A percentile compares a stretch with the other conserved stretches of the same genome.
phyloP scores from a whole-genome alignment of 1,139 yeast genomes.

The Sugiyamaella neomexicana region DNA sequence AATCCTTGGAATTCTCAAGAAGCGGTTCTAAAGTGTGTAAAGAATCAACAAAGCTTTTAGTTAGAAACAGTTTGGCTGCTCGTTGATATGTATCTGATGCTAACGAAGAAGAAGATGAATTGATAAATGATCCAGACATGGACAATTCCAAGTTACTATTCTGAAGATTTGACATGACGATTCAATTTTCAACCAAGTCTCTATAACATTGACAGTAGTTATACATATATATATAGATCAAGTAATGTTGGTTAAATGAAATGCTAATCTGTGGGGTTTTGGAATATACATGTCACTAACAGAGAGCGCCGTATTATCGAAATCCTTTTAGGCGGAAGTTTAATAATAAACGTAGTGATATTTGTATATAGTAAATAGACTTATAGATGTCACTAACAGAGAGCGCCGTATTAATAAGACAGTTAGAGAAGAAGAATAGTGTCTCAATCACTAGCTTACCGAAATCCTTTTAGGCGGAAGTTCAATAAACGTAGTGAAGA shows the following conservation, averaged over 20 bases:
- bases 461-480: too few species aligned
- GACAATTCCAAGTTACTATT: conserved; percentile 10
- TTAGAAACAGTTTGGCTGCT: conserved; percentile 32
- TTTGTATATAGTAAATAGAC: too few species aligned
- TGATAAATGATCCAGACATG: conserved; percentile 13
- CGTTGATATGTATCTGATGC: conserved; percentile 24
- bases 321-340: too few species aligned
- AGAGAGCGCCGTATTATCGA: too few species aligned
- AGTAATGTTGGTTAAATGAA: neutral
- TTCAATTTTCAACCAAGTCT: too few species aligned
- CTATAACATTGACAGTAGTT: neutral
- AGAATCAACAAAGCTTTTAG: conserved; percentile 29
- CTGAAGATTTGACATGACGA: conserved; percentile 8
- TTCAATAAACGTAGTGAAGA: too few species aligned
- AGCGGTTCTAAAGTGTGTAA: conserved; percentile 27
- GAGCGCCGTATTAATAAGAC: too few species aligned
- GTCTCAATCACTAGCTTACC: too few species aligned
- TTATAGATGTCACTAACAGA: too few species aligned
- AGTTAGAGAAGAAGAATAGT: too few species aligned
- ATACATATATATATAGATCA: neutral
- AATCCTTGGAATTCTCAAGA: conserved; percentile 18
- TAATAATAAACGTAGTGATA: too few species aligned
- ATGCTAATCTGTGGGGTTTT: conserved; percentile 5
- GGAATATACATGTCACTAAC: too few species aligned
- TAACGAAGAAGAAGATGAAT: conserved; percentile 11